A percentile compares a stretch with the other conserved stretches of the same genome.
Conservation (phyloP, 805 yeast species). For the Sugiyamaella marilandica region DNA sequence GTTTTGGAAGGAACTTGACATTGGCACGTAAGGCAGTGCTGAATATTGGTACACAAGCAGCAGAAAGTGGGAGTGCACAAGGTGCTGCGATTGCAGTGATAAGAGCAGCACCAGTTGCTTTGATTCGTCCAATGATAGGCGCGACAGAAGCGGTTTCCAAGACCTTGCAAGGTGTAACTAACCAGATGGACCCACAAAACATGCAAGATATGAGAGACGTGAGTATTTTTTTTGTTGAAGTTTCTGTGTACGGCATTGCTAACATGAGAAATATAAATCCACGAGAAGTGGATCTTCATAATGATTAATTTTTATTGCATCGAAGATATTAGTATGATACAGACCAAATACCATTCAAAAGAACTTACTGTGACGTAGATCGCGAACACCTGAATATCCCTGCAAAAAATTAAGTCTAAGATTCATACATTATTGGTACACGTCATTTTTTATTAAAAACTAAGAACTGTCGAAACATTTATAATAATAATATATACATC, state of each 20-base stretch:
- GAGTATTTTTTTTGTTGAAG: constrained; percentile 7
- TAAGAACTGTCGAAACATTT: too few species aligned
- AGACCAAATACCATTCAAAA: too few species aligned
- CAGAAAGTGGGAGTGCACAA: constrained; percentile 55
- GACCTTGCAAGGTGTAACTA: constrained; percentile 76
- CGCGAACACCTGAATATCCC: too few species aligned
- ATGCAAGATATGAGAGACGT: constrained; percentile 21
- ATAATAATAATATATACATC: background rate
- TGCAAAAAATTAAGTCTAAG: too few species aligned
- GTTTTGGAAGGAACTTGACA: constrained; percentile 62
- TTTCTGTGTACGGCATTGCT: background rate
- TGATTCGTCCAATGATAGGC: constrained; percentile 83
- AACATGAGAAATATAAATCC: background rate
- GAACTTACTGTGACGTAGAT: too few species aligned
- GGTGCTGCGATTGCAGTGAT: constrained; percentile 65
- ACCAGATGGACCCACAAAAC: constrained; percentile 53
- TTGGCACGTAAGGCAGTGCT: constrained; percentile 61
- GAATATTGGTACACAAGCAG: constrained; percentile 56
- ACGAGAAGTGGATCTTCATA: constrained; percentile 29
- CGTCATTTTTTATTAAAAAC: too few species aligned
- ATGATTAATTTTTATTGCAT: background rate
- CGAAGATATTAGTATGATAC: too few species aligned
- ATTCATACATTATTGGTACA: too few species aligned
- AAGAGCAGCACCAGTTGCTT: constrained; percentile 71
- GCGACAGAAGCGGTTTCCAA: constrained; percentile 86